Conservation (phyloP, 352 stramenopile species). For the Saprolegnia parasitica region DNA sequence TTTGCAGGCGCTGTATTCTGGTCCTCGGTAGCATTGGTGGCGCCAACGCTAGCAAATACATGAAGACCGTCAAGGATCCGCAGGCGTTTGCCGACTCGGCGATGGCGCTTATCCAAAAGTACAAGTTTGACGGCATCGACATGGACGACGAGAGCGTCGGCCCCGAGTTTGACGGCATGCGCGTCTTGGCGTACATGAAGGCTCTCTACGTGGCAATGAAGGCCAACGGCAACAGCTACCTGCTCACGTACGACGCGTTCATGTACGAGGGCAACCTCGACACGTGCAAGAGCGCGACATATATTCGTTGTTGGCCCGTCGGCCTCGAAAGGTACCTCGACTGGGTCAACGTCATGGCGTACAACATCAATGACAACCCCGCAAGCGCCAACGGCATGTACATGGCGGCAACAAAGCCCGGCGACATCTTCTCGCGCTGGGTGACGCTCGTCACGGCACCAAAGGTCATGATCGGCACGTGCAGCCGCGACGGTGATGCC, state of each 20-base stretch:
- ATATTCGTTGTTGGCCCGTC: constrained; percentile 58
- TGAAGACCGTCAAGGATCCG: constrained; percentile 42
- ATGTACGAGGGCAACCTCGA: constrained; percentile 43
- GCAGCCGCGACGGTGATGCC: constrained; percentile 40
- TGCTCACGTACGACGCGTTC: constrained; percentile 71
- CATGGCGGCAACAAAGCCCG: constrained; percentile 36
- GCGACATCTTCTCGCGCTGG: constrained; percentile 56
- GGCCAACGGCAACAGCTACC: constrained; percentile 32
- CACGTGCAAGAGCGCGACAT: constrained; percentile 29
- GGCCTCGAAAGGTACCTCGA: constrained; percentile 53
- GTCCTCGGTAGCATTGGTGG: constrained; percentile 60
- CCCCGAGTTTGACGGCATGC: constrained; percentile 46
- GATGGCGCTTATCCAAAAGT: constrained; percentile 46
- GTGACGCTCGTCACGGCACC: constrained; percentile 40
- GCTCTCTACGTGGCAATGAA: constrained; percentile 45
- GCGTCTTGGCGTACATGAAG: constrained; percentile 44
- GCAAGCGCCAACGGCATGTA: constrained; percentile 46
- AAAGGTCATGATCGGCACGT: constrained; percentile 56
- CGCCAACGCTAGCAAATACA: constrained; percentile 64
- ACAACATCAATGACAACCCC: constrained; percentile 60
- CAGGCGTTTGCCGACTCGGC: constrained; percentile 50
- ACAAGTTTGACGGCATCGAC: constrained; percentile 65
- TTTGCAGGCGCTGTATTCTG: constrained; percentile 49
- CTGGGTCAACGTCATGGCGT: constrained; percentile 84
- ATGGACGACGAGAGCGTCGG: constrained; percentile 72